Base-by-base conservation (phyloP, 31 red algal genomes). In the Porphyra umbilicalis region DNA sequence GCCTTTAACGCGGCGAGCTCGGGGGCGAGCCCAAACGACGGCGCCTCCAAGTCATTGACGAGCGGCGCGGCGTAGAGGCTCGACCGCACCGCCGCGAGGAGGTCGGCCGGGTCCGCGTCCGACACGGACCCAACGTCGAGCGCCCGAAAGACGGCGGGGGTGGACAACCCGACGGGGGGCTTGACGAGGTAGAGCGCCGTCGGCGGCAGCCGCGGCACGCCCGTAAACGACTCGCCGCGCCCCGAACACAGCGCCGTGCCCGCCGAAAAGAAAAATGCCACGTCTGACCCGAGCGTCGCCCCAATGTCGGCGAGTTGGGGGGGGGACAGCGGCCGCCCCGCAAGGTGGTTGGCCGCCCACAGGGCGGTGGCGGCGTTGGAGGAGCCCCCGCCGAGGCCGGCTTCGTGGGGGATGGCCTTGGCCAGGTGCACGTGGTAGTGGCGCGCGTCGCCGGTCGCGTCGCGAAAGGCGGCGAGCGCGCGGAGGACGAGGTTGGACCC, bases 351-450 rank as follows among this genome's bases (percentile, higher is more conserved):
- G 33, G 89, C 92, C 29, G 92, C 98, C 86, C 89, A 97, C 34
- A 99, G 76, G 29, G 98, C 94, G 38, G 98, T 97, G 4, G 98
- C 98, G 30, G 98, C 98, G 84, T 99, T 97, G 14, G 81, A 85
- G 33, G 92, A 95, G 44, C 98, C 98, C 30, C 98, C 98, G 75
- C 98, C 98, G 20, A 99, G 88, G 42, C 98, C 98, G 9, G 98
- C 98, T 46, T 90, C 83, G 34, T 86, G 79, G 8, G 98, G 98
- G 75, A 97, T 78, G 15, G 39, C 35, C 87, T 99, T 99, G 33
- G 95, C 86, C 33, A 99, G 90, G 42, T 83, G 86, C 32, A 95
- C 85, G 34, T 89, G 81, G 78, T 88, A 99, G 38, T 89, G 85
- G 16, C 38, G 85, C n/a, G 82, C 35, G 1, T 57, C 36, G 77